Conservation (phyloP, 768 basidiomycete species). For the Nidularia pulvinata region DNA sequence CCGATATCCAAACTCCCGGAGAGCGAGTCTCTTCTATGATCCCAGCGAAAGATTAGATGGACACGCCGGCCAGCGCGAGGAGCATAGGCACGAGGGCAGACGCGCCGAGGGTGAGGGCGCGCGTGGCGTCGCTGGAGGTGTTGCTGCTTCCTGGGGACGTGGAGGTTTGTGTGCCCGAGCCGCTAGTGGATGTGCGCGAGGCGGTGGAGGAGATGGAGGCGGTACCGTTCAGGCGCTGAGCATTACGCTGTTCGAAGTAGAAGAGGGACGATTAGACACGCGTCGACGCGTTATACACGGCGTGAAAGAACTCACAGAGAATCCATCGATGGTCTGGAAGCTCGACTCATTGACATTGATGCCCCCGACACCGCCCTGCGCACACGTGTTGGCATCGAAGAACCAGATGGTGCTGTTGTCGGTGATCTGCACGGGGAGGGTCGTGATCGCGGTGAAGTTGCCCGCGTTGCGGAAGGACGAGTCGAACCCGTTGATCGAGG, state of each 20-base stretch:
- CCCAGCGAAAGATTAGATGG: too few relatives aligned
- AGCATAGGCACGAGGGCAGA: conserved; percentile 9
- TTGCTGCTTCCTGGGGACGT: background rate
- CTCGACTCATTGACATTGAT: conserved; percentile 53
- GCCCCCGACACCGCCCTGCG: conserved; percentile 57
- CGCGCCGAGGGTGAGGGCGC: conserved; percentile 7
- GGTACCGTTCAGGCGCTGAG: conserved; percentile 56
- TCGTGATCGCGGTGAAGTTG: conserved; percentile 45
- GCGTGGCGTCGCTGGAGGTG: conserved; percentile 3
- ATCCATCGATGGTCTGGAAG: conserved; percentile 39
- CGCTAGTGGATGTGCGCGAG: background rate
- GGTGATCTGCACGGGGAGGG: conserved; percentile 39
- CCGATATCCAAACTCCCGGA: too few relatives aligned
- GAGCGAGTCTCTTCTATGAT: too few relatives aligned
- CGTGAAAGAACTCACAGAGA: conserved; percentile 32
- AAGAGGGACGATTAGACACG: background rate
- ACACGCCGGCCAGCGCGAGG: background rate
- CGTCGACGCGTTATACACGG: background rate
- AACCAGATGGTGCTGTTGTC: conserved; percentile 54
- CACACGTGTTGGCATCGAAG: conserved; percentile 56
- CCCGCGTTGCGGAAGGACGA: conserved; percentile 47
- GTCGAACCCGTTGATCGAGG: conserved; percentile 57
- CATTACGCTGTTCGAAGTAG: conserved; percentile 42
- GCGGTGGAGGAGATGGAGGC: conserved; percentile 10
- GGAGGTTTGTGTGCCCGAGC: background rate